These are phyloP conservation scores for Ascochyta koolunga DNA, from an alignment of 2,329 filamentous ascomycete species.

Conservation along the genomic window DNA sequence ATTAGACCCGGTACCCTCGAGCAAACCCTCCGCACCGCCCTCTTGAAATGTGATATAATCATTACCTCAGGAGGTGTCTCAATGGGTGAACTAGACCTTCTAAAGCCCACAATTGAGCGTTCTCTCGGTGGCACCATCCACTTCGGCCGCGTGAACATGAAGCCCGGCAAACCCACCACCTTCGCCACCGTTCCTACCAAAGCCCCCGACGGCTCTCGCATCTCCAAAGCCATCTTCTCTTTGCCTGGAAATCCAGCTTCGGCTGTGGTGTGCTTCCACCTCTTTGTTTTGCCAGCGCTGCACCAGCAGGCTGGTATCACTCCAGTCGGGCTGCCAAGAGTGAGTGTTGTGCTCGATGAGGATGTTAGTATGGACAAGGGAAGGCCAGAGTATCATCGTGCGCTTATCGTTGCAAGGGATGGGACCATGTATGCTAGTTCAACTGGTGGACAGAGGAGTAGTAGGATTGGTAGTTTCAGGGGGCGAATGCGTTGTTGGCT, in stretches of 20 bases:
- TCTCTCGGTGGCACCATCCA: constrained; percentile 89
- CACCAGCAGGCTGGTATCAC: constrained; percentile 75
- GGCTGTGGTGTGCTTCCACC: constrained; percentile 88
- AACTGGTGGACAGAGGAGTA: constrained; percentile 90
- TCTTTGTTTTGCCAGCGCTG: constrained; percentile 89
- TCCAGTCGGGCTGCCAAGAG: constrained; percentile 71
- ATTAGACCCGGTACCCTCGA: constrained; percentile 72
- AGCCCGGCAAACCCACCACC: constrained; percentile 96
- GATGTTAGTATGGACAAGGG: constrained; percentile 75
- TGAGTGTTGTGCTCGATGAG: constrained; percentile 74
- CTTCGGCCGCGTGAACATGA: constrained; percentile 96
- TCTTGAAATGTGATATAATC: constrained; percentile 78
- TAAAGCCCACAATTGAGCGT: constrained; percentile 95
- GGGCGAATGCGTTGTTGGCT: constrained; percentile 85
- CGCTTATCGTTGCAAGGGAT: constrained; percentile 68
- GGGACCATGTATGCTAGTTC: constrained; percentile 76
- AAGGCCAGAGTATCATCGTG: constrained; percentile 90
- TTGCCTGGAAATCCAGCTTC: constrained; percentile 94
- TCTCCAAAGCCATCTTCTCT: constrained; percentile 79
- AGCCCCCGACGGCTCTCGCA: constrained; percentile 52
- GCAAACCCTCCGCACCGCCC: constrained; percentile 73
- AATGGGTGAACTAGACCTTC: constrained; percentile 95
- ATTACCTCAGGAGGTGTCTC: constrained; percentile 94
- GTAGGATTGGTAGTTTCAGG: constrained; percentile 86
- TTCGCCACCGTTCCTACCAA: constrained; percentile 85